Base-by-base conservation (phyloP, 108 stramenopile genomes). In the Aurantiochytrium sp. region DNA sequence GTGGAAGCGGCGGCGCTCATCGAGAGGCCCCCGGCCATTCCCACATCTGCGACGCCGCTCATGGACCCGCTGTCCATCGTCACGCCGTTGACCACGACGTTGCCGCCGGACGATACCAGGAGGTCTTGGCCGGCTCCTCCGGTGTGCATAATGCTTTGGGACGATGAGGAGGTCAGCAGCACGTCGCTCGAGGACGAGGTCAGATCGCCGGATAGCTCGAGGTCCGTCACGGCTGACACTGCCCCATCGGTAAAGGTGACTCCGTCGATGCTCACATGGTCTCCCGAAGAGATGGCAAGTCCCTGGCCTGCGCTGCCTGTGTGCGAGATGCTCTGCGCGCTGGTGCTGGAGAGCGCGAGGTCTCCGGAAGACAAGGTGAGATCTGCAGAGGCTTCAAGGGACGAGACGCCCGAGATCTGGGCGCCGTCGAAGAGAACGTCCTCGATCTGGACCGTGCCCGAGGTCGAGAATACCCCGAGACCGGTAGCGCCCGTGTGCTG, bases 381-480 rank as follows among this genome's bases (percentile, higher is more conserved):
- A n/a, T 65, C 59, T 6, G 31, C 59, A 32, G 59, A 65, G 31
- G 32, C 59, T 65, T 6, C 27, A 2, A 65, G 6, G 1, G 59
- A 32, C 22, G 59, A 65, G 0, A 81, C 45, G 21, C 21, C 12
- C 21, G 73, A 81, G n/a, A 81, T 81, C 37, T 24, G n/a, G 21
- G 5, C 12, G 45, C 73, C 73, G 45, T 41, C 37, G n/a, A 81
- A 81, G 42, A 81, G 19, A 0, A 81, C 42, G n/a, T 81, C 73
- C 30, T 81, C 73, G 30, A 81, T 81, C 30, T 81, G 30, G 42
- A 81, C 73, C 2, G 73, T 81, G 21, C 73, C n/a, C n/a, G n/a
- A n/a, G n/a, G n/a, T n/a, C n/a, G n/a, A n/a, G n/a, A n/a, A n/a
- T n/a, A n/a, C n/a, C n/a, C n/a, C 50, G 50, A 52, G 1, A 15